A percentile compares a stretch with the other conserved stretches of the same genome.
Conservation (phyloP, 192 early-diverging fungal species). For the Rhizophagus clarus region DNA sequence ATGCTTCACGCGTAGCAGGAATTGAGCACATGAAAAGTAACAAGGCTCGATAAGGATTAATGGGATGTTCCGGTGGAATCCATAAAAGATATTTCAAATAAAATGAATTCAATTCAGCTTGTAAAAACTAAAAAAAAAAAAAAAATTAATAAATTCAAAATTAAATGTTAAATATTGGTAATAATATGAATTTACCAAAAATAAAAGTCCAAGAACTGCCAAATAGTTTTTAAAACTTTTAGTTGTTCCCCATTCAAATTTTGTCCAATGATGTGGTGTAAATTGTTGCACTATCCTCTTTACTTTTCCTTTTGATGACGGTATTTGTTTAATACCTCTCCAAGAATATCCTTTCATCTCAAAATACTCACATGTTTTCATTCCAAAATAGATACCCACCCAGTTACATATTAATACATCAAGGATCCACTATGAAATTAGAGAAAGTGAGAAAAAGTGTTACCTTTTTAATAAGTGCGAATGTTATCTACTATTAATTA, state of each 20-base stretch:
- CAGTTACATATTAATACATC: constrained; percentile 94
- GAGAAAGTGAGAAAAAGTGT: neutral
- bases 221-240: constrained; percentile 86
- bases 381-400: constrained; percentile 90
- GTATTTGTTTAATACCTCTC: constrained; percentile 87
- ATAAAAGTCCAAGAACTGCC: constrained; percentile 71
- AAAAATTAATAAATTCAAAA: neutral
- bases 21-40: constrained; percentile 85
- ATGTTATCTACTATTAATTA: no score
- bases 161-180: neutral
- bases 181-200: constrained; percentile 29
- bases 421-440: constrained; percentile 74
- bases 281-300: constrained; percentile 89
- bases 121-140: constrained; percentile 56
- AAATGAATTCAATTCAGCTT: constrained; percentile 90
- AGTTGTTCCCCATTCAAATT: constrained; percentile 89
- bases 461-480: neutral
- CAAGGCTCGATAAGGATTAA: constrained; percentile 77
- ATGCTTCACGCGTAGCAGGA: constrained; percentile 86
- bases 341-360: constrained; percentile 96
- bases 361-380: constrained; percentile 97
- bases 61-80: constrained; percentile 83
- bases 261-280: constrained; percentile 93
- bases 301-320: constrained; percentile 81
- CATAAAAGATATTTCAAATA: constrained; percentile 94